Evolutionary conservation across 805 yeast genomes (phyloP), one percentile per base, ranked within the genome.

Genomic region (Isabelozyma heimii): DNA sequence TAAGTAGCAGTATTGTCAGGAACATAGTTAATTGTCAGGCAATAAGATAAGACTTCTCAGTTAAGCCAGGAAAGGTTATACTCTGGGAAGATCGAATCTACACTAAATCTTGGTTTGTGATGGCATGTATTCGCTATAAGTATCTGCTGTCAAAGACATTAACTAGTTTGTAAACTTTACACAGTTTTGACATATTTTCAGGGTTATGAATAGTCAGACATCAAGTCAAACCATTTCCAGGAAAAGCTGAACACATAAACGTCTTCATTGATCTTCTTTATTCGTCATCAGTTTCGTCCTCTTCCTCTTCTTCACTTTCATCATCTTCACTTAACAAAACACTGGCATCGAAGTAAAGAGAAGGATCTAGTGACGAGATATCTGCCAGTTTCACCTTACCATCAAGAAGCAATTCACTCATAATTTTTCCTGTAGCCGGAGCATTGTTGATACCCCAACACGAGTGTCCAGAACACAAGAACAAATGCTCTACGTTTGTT

Each of bases 361-460:
- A 79, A 14, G 99, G 99, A 63, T 90, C 95, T 47, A 94, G 76
- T 5, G 91, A 87, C 30, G 85, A 77, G 27, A 91, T 81, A 62
- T 87, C 89, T 24, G 97, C 94, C 50, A 89, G 81, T 37, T 69
- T 75, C 8, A 87, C 86, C 54, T 81, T 82, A 10, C 97, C 98
- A 45, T 92, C 97, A 42, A 92, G 66, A 42, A 92, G 66, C 47
- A 92, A 60, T 69, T 92, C 98, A 54, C 96, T 84, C 84, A 92
- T 79, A 37, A 94, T 78, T 61, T 89, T 83, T n/a, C 99, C 99
- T 0, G 97, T 91, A 4, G 88, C 97, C 0, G 97, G 97, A 0
- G 97, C 97, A 67, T 94, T 92, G 70, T 92, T 94, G 53, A 92
- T 94, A 17, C 99, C 99, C 99, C 99, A 92, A 70, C 98, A 94